Conservation (phyloP, 176 grass and related monocot genomes). For the Musa acuminata region DNA sequence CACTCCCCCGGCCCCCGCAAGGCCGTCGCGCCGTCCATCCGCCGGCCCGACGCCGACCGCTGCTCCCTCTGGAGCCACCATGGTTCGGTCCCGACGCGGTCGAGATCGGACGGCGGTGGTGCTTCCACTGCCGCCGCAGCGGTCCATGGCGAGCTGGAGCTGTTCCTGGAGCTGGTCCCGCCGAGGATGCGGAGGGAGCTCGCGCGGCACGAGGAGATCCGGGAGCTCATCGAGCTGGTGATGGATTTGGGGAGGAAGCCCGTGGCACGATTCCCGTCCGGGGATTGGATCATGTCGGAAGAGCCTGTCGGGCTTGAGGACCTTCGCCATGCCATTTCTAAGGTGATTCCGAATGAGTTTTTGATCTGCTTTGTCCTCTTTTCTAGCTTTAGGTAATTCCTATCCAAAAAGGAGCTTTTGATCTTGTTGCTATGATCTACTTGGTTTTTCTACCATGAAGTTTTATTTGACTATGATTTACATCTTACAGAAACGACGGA, state of each 20-base stretch:
- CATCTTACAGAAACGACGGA: background rate
- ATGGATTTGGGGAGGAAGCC: constrained; percentile 86
- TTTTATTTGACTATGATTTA: background rate
- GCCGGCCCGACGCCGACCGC: constrained; percentile 45
- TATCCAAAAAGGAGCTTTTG: background rate
- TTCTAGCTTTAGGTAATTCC: constrained; percentile 32
- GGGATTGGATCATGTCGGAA: constrained; percentile 80
- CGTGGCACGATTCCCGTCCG: constrained; percentile 73
- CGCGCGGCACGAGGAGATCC: constrained; percentile 47
- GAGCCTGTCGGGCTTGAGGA: constrained; percentile 57
- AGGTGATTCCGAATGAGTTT: constrained; percentile 29
- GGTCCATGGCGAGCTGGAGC: constrained; percentile 44
- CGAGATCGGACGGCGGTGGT: background rate
- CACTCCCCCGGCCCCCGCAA: constrained; percentile 36
- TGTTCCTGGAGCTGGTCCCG: constrained; percentile 76
- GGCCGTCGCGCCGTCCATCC: constrained; percentile 51
- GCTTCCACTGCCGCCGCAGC: background rate
- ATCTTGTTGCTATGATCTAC: background rate
- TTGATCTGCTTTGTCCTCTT: background rate
- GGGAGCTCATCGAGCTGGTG: constrained; percentile 86
- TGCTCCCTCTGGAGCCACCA: constrained; percentile 35
- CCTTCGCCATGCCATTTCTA: constrained; percentile 71
- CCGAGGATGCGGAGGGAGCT: constrained; percentile 66
- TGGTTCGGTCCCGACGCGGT: background rate
- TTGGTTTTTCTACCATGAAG: too few species aligned